Base-by-base conservation (phyloP, 2,329 filamentous ascomycete genomes). In the Metarhizium guizhouense region DNA sequence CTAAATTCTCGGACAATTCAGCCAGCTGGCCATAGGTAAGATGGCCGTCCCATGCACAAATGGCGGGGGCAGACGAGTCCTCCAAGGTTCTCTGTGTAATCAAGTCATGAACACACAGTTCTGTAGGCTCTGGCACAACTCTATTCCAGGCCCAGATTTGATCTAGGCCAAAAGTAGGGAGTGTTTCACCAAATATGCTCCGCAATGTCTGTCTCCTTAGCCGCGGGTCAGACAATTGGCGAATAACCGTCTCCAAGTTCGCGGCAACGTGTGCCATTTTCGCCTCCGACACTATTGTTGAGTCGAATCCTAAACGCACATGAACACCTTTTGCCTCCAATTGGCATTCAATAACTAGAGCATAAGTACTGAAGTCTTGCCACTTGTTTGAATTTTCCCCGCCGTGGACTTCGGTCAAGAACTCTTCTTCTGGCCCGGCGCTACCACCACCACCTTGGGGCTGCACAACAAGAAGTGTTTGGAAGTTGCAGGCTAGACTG, bases 11-110 rank as follows among this genome's bases (percentile, higher is more conserved):
- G 11, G 58, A 48, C 6, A 55, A 32, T 6, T 38, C n/a, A 49
- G 57, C 47, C 4, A 63, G 42, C 18, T 64, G 54, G 4, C 18
- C 42, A 25, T 60, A 66, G 0, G 63, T 65, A 18, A 65, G 53
- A 1, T 58, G 38, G 1, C 60, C 61, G 51, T 68, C 65, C 65
- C 64, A 67, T 0, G 64, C 54, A 14, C 52, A 54, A 1, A 68
- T 45, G 0, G 66, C 66, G 4, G 50, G 51, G 3, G 52, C 51
- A 13, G 51, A 20, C 1, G 60, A 61, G 11, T 59, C 52, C 1
- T 32, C 32, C 2, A 32, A n/a, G 2, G 56, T 60, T 6, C 55
- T 55, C 1, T 62, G 47, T 5, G 57, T 53, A 10, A 68, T 59
- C 3, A 66, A 48, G 3, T 60, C 54, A 25, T 68, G 65, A 3